Conservation (phyloP, 805 yeast genomes). For the Teunomyces lycoperdinae region DNA sequence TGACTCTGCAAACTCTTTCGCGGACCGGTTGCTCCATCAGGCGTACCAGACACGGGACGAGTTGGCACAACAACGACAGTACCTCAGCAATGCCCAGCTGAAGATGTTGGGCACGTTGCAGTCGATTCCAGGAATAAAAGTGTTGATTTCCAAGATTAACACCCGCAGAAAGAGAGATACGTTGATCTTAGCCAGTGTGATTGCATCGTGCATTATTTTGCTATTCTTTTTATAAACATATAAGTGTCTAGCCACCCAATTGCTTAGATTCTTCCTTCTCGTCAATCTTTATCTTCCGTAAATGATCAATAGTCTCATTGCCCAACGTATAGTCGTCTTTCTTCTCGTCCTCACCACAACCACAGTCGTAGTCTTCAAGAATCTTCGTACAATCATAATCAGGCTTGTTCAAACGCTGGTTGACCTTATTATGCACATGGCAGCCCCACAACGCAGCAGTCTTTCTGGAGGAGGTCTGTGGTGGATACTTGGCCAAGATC, state of each 20-base stretch:
- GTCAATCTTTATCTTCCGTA: conserved; percentile 42
- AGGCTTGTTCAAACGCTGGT: conserved; percentile 63
- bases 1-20: conserved; percentile 66
- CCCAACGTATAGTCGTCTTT: conserved; percentile 42
- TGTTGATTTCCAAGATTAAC: conserved; percentile 73
- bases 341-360: conserved; percentile 80
- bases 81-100: conserved; percentile 61
- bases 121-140: conserved; percentile 79
- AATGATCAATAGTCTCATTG: conserved; percentile 34
- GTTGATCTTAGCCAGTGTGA: conserved; percentile 71
- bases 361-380: conserved; percentile 92
- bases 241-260: conserved; percentile 6
- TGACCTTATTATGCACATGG: conserved; percentile 83
- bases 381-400: conserved; percentile 82
- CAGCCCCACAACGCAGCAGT: conserved; percentile 97
- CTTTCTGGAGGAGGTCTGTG: conserved; percentile 72
- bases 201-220: conserved; percentile 68
- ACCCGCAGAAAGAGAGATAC: conserved; percentile 88
- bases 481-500: conserved; percentile 71
- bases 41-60: conserved; percentile 91
- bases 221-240: conserved; percentile 34
- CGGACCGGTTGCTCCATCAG: conserved; percentile 77
- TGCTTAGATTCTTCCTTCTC: conserved; percentile 31
- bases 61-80: conserved; percentile 65
- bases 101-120: conserved; percentile 59